Conservation (phyloP, 257 asterid species). For the Parsonsia alboflavescens region DNA sequence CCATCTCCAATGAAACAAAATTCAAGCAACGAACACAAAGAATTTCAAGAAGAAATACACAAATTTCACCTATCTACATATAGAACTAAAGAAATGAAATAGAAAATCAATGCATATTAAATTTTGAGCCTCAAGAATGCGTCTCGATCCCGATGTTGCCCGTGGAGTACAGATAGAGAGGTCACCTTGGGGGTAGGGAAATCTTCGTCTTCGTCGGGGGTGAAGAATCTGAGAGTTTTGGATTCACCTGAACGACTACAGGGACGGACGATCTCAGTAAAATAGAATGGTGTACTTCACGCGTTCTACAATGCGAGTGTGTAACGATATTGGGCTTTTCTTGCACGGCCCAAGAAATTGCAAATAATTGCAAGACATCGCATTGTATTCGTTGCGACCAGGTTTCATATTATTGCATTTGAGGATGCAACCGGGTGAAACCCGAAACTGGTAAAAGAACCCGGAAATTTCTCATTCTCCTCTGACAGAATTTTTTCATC, state of each 20-base stretch:
- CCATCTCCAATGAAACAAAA: background rate
- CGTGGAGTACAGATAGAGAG: background rate
- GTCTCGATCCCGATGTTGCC: background rate
- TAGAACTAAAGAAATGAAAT: background rate
- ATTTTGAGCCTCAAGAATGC: background rate
- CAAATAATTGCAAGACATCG: no score
- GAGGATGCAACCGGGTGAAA: no score
- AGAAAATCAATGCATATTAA: background rate
- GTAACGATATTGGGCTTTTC: background rate
- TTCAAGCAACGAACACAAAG: background rate
- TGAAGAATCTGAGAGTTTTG: background rate
- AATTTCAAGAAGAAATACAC: background rate
- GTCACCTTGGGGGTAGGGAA: background rate
- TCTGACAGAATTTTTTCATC: background rate
- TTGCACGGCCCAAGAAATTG: background rate
- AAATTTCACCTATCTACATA: background rate
- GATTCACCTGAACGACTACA: background rate
- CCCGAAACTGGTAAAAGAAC: no score
- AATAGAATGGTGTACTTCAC: background rate
- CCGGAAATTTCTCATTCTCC: no score
- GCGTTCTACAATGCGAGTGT: background rate
- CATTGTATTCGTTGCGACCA: no score
- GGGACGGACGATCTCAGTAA: background rate
- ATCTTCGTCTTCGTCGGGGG: slow-evolving; percentile 1
- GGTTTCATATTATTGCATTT: no score